Conservation (phyloP, 169 alveolate species). For the Theileria annulata region DNA sequence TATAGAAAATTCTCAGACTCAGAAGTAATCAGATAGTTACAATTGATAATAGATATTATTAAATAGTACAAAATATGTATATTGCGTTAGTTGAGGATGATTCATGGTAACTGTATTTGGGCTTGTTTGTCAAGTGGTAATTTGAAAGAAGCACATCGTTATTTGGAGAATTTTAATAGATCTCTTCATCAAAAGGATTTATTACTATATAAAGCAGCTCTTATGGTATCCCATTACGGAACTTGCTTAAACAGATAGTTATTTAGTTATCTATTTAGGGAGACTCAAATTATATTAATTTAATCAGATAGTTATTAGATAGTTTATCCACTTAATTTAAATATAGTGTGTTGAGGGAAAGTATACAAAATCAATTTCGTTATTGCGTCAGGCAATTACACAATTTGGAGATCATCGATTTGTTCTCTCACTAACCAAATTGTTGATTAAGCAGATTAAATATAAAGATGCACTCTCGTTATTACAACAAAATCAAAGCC, state of each 20-base stretch:
- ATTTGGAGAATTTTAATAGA: slow-evolving; percentile 17
- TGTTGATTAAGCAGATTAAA: slow-evolving; percentile 8
- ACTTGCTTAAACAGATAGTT: too few relatives aligned
- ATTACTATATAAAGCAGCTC: slow-evolving; percentile 10
- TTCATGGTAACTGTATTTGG: slow-evolving; percentile 24
- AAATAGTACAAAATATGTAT: not conserved
- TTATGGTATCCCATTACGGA: not conserved
- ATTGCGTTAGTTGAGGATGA: slow-evolving; percentile 6
- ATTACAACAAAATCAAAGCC: not conserved
- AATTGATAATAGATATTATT: not conserved
- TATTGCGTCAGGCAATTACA: slow-evolving; percentile 24
- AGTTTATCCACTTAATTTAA: too few relatives aligned
- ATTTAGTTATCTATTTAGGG: too few relatives aligned
- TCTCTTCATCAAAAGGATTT: not conserved
- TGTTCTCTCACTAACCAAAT: not conserved
- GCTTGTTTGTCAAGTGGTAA: slow-evolving; percentile 10
- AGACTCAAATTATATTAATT: too few relatives aligned
- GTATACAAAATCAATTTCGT: slow-evolving; percentile 1
- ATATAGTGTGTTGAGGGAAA: slow-evolving; percentile 32
- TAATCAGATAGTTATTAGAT: too few relatives aligned
- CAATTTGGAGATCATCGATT: not conserved
- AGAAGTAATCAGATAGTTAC: not conserved
- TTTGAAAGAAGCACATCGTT: slow-evolving; percentile 16
- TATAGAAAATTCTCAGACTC: slow-evolving; percentile 1
- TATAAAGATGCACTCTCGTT: slow-evolving; percentile 20